Base-by-base conservation (phyloP, 129 eudicot species). In the Ambrosia trifida region DNA sequence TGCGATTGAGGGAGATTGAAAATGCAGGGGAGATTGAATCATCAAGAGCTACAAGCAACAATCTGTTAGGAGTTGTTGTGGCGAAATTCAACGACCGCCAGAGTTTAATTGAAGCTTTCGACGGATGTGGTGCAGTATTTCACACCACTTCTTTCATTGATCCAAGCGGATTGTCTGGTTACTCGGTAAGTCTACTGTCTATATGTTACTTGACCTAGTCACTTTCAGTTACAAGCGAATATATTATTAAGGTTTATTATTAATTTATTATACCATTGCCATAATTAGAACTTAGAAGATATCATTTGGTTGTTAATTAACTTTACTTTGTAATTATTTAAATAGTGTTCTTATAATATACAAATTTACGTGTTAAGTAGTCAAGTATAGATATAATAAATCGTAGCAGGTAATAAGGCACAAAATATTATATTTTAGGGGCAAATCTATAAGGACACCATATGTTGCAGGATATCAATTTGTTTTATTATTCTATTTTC, bases 81-180 rank as follows among this genome's bases (percentile, higher is more conserved):
- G 95, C 91, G 3, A 85, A 79, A 14, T 72, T 87, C 13, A 43
- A 68, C 20, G 84, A 90, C 9, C 72, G 49, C 11, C 82, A 58
- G 40, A 85, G 86, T 66, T 68, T 90, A 30, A 54, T 71, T 14
- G 84, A 77, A 19, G 89, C 94, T 7, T 87, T 90, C 50, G 68
- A 80, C 53, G 97, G 95, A 50, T 90, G 97, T 36, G 80, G 80
- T 56, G 83, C 89, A 19, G 91, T 90, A 6, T 90, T 87, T 31
- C 97, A 90, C 68, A 87, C 97, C 2, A 58, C 91, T 10, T 89
- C 89, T 0, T 87, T 90, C 56, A 75, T 90, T 20, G 97, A 90
- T 66, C 97, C 97, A 3, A 83, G 84, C 33, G 97, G 97, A 14
- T 50, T 85, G 32, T 87, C 97, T 4, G 97, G 97, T 54, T 90